A percentile compares a stretch with the other conserved stretches of the same genome.
phyloP scores from a whole-genome alignment of 306 rosid species.

The Acacia acuminata region DNA sequence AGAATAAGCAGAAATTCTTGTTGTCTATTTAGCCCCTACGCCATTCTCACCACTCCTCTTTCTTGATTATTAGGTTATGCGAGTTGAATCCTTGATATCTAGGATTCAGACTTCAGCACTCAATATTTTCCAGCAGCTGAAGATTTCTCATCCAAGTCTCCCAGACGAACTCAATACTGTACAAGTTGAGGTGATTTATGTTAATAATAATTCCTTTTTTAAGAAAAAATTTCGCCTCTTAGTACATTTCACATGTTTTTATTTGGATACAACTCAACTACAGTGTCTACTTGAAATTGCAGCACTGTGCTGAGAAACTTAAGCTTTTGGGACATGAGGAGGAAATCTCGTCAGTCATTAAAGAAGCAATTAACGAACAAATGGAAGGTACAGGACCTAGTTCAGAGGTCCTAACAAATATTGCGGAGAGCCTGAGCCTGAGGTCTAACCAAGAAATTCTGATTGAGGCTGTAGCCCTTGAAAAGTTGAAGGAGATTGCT shows the following conservation, averaged over 20 bases:
- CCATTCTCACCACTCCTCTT: constrained; percentile 36
- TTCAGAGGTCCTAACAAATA: constrained; percentile 62
- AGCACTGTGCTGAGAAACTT: constrained; percentile 72
- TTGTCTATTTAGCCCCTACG: constrained; percentile 1
- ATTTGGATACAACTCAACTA: neutral
- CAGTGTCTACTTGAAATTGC: constrained; percentile 48
- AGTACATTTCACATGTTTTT: constrained; percentile 26
- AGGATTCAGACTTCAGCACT: constrained; percentile 52
- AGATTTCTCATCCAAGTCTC: constrained; percentile 50
- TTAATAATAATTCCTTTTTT: neutral
- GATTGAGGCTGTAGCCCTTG: constrained; percentile 89
- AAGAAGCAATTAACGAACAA: constrained; percentile 62
- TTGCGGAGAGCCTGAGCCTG: constrained; percentile 65
- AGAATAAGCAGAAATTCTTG: constrained; percentile 17
- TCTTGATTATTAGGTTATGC: constrained; percentile 65
- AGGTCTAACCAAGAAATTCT: constrained; percentile 77
- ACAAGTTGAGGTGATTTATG: constrained; percentile 63
- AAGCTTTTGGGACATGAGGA: constrained; percentile 68
- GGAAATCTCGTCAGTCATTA: constrained; percentile 51
- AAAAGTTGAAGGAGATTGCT: constrained; percentile 83
- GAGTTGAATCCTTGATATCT: constrained; percentile 64
- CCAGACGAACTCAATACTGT: constrained; percentile 60
- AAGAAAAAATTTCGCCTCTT: neutral
- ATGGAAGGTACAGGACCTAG: constrained; percentile 61
- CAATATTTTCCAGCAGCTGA: constrained; percentile 62